Base-by-base conservation (phyloP, 164 flowering plant genomes). In the Litsea cubeba region DNA sequence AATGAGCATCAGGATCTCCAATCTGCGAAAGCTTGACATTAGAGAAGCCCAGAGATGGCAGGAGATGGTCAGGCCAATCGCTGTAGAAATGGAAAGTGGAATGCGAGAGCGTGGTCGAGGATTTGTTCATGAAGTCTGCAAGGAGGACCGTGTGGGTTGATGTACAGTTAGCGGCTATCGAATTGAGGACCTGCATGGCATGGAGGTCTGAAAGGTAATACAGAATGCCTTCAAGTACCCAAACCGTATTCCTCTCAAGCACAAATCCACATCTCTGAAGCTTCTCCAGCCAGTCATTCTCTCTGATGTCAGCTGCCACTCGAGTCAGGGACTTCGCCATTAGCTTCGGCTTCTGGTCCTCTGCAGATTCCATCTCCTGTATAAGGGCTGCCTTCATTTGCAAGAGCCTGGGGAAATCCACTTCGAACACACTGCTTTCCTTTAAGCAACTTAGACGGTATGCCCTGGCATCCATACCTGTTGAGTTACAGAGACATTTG, bases 1-100 rank as follows among this genome's bases (percentile, higher is more conserved):
- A 93, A 78, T 90, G 67, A 23, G 98, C 98, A 86, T 93, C 98
- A 25, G 98, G 91, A 68, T 93, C 98, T 20, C 98, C 98, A 77
- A 93, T 86, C 73, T 93, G 97, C 49, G 97, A 91, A 76, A 91
- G 90, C 70, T 77, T 83, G 18, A 91, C 92, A 72, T 88, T 81
- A 12, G 98, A 79, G 81, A 91, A 93, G 26, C 97, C 98, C 18
- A 93, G 83, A 66, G 98, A 84, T 51, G 97, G 94, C 62, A 93
- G 83, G 75, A 93, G 91, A 62, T 88, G 87, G 72, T 93, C 98
- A 4, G 97, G 97, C 97, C 97, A 93, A 71, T 93, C 97, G 73
- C 98, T 86, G 68, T 90, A 87, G 84, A 93, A 93, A 40, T 88
- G 94, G 78, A 78, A 93, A 76, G 76, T 79, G 67, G 95, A 87